These are phyloP conservation scores for Gossypium longicalyx DNA, from an alignment of 345 rosid genomes.

Conservation along the genomic window DNA sequence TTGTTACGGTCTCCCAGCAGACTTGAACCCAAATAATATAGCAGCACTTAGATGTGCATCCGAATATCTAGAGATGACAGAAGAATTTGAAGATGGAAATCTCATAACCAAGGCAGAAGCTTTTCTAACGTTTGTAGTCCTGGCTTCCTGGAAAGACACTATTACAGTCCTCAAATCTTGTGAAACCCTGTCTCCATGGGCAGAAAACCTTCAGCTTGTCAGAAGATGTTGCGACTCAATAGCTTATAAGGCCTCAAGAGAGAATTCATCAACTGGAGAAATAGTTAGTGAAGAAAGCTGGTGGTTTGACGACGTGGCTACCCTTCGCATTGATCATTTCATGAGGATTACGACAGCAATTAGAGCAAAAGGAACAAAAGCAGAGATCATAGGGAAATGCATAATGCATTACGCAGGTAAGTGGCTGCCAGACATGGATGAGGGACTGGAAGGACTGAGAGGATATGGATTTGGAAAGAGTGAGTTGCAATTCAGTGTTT, in stretches of 20 bases:
- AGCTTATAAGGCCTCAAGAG: constrained; percentile 66
- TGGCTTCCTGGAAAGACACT: constrained; percentile 80
- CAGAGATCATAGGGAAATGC: constrained; percentile 51
- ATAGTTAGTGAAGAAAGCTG: constrained; percentile 33
- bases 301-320: constrained; percentile 52
- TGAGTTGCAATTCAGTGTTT: constrained; percentile 55
- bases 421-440: constrained; percentile 49
- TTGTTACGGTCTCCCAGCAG: constrained; percentile 62
- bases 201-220: constrained; percentile 77
- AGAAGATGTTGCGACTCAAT: constrained; percentile 82
- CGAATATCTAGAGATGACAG: constrained; percentile 78
- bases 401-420: constrained; percentile 60
- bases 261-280: constrained; percentile 29
- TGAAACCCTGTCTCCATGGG: constrained; percentile 72
- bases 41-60: constrained; percentile 77
- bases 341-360: constrained; percentile 59
- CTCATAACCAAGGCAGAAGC: constrained; percentile 73
- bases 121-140: constrained; percentile 73
- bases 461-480: constrained; percentile 55
- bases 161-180: constrained; percentile 68
- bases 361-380: constrained; percentile 49
- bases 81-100: constrained; percentile 77
- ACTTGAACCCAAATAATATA: constrained; percentile 54
- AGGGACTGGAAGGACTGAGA: constrained; percentile 52
- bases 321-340: constrained; percentile 61